Percentiles rank a stretch among this genome's conserved stretches.
These are phyloP conservation scores for Chrysanthemum lavandulifolium DNA, from an alignment of 129 eudicot genomes.

Conservation along the genomic window DNA sequence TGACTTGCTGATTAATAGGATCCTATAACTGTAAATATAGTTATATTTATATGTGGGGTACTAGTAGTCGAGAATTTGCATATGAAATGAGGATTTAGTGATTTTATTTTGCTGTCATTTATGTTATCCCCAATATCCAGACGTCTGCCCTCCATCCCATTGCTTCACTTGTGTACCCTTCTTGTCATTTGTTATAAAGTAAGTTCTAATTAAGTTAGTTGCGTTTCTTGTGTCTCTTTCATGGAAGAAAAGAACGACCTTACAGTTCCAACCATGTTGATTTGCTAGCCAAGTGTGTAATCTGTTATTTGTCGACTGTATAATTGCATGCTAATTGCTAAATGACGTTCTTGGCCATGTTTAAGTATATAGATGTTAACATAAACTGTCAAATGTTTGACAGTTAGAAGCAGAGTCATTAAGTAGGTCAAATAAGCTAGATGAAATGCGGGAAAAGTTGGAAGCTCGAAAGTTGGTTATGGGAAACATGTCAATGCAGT, in stretches of 20 bases:
- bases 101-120: not conserved
- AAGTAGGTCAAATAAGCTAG: slow-evolving; percentile 66
- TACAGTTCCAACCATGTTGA: not conserved
- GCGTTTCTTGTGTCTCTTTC: slow-evolving; percentile 1
- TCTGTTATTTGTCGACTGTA: not conserved
- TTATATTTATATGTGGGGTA: not conserved
- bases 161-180: too few species aligned
- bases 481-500: slow-evolving; percentile 85
- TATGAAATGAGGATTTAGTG: slow-evolving; percentile 6
- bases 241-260: not conserved
- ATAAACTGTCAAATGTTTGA: slow-evolving; percentile 21
- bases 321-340: slow-evolving; percentile 2
- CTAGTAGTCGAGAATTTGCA: not conserved
- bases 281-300: not conserved
- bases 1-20: too few species aligned
- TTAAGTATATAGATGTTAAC: slow-evolving; percentile 23
- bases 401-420: slow-evolving; percentile 78
- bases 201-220: not conserved
- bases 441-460: slow-evolving; percentile 78
- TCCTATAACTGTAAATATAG: not conserved
- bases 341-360: not conserved
- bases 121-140: not conserved
- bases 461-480: slow-evolving; percentile 71
- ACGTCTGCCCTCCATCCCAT: too few species aligned
- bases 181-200: not conserved